phyloP scores from a whole-genome alignment of 2,329 filamentous ascomycete genomes.

The Botrytis tulipae region DNA sequence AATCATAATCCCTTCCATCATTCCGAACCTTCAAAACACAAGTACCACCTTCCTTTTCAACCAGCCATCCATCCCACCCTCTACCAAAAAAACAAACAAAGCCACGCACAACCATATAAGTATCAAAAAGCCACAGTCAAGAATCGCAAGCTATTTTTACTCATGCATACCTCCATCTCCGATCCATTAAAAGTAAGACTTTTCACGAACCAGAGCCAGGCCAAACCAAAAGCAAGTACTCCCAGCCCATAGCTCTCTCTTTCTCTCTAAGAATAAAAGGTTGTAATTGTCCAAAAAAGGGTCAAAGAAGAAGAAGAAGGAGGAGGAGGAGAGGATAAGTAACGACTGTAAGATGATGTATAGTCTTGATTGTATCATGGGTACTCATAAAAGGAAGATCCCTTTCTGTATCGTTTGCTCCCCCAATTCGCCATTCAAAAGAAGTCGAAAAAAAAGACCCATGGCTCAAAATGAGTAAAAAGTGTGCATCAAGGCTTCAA shows the following conservation, averaged over 20 bases:
- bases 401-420: neutral
- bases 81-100: neutral
- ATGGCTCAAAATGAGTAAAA: slow-evolving; percentile 10
- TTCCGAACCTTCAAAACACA: slow-evolving; percentile 5
- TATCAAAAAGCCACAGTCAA: neutral
- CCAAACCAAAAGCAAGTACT: neutral
- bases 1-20: neutral
- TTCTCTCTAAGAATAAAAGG: slow-evolving; percentile 8
- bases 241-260: neutral
- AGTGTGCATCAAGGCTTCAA: neutral
- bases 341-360: slow-evolving; percentile 3
- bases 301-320: neutral
- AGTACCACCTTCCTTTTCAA: neutral
- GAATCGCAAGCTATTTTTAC: neutral
- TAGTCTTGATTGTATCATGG: slow-evolving; percentile 12
- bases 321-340: neutral
- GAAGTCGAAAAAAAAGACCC: slow-evolving; percentile 5
- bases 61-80: neutral
- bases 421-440: slow-evolving; percentile 9
- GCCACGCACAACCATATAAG: neutral
- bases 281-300: slow-evolving; percentile 6
- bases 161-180: neutral
- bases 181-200: neutral
- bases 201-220: neutral
- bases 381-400: slow-evolving; percentile 14